phyloP scores from a whole-genome alignment of 2,329 filamentous ascomycete species.

The Sporothrix pseudoabietina region DNA sequence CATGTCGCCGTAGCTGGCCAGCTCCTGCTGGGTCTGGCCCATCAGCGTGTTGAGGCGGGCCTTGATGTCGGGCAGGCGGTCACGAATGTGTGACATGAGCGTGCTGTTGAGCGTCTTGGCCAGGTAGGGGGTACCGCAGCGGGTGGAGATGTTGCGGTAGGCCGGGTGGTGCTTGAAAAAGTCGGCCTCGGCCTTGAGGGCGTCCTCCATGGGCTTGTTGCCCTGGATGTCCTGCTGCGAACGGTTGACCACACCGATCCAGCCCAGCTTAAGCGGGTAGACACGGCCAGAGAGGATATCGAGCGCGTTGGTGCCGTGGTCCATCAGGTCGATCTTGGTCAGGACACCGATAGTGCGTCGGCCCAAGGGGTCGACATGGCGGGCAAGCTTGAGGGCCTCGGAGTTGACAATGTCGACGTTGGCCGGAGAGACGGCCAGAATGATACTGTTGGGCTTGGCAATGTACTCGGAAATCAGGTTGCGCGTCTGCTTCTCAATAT shows the following conservation, averaged over 20 bases:
- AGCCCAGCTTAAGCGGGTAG: slow-evolving; percentile 94
- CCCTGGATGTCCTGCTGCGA: slow-evolving; percentile 98
- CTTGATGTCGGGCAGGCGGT: slow-evolving; percentile 96
- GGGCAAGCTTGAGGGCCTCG: slow-evolving; percentile 91
- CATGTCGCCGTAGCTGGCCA: slow-evolving; percentile 96
- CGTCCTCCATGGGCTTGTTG: slow-evolving; percentile 91
- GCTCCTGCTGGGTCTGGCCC: slow-evolving; percentile 99
- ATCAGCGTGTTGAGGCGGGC: slow-evolving; percentile 95
- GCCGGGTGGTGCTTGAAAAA: slow-evolving; percentile 98
- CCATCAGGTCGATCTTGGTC: slow-evolving; percentile 97
- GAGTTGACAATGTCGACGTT: slow-evolving; percentile 99
- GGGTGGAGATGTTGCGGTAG: slow-evolving; percentile 90
- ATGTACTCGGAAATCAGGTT: slow-evolving; percentile 99
- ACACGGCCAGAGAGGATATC: slow-evolving; percentile 97
- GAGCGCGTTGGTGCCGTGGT: slow-evolving; percentile 96
- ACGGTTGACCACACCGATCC: slow-evolving; percentile 96
- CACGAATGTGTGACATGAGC: slow-evolving; percentile 93
- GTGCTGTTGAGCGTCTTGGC: slow-evolving; percentile 95
- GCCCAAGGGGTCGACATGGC: slow-evolving; percentile 95
- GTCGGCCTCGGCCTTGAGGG: slow-evolving; percentile 83
- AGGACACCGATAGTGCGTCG: slow-evolving; percentile 97
- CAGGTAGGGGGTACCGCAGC: slow-evolving; percentile 91
- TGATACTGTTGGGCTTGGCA: slow-evolving; percentile 96
- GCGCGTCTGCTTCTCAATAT: slow-evolving; percentile 71
- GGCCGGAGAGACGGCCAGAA: slow-evolving; percentile 91